Conservation (phyloP, 148 eudicot genomes). For the Agrostemma githago region DNA sequence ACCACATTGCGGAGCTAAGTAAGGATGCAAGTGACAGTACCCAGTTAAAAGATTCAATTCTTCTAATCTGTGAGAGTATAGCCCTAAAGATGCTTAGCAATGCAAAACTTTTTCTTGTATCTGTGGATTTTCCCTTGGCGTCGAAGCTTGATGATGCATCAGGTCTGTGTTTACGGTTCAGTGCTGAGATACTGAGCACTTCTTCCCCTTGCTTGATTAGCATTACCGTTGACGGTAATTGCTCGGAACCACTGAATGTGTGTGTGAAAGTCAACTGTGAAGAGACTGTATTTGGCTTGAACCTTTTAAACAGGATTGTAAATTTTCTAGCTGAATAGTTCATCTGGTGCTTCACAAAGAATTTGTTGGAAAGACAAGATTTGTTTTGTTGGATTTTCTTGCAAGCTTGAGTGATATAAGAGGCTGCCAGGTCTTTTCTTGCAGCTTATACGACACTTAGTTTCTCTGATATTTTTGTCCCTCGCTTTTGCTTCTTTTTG, state of each 20-base stretch:
- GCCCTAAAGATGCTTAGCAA: slow-evolving; percentile 85
- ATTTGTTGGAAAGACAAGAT: background rate
- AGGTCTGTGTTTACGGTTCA: slow-evolving; percentile 72
- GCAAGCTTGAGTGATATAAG: background rate
- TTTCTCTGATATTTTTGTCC: background rate
- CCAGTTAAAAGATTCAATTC: slow-evolving; percentile 55
- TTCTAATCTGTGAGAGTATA: slow-evolving; percentile 66
- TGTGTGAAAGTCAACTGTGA: slow-evolving; percentile 92
- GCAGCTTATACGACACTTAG: background rate
- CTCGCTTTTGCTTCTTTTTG: background rate
- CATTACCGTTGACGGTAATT: slow-evolving; percentile 66
- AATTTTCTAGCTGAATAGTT: slow-evolving; percentile 64
- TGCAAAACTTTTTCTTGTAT: slow-evolving; percentile 71
- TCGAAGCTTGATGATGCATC: slow-evolving; percentile 70
- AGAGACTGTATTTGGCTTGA: slow-evolving; percentile 96
- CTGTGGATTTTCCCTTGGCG: slow-evolving; percentile 75
- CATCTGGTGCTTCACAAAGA: slow-evolving; percentile 11
- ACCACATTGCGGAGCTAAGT: slow-evolving; percentile 55
- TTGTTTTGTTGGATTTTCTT: background rate
- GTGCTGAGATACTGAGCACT: slow-evolving; percentile 83
- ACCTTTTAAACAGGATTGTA: slow-evolving; percentile 76
- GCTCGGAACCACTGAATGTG: slow-evolving; percentile 67
- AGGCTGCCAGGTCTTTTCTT: background rate
- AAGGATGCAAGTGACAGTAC: slow-evolving; percentile 38
- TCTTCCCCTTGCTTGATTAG: slow-evolving; percentile 78